A percentile compares a stretch with the other conserved stretches of the same genome.
Evolutionary conservation across 345 rosid species (phyloP).

Genomic region (Aethionema arabicum): DNA sequence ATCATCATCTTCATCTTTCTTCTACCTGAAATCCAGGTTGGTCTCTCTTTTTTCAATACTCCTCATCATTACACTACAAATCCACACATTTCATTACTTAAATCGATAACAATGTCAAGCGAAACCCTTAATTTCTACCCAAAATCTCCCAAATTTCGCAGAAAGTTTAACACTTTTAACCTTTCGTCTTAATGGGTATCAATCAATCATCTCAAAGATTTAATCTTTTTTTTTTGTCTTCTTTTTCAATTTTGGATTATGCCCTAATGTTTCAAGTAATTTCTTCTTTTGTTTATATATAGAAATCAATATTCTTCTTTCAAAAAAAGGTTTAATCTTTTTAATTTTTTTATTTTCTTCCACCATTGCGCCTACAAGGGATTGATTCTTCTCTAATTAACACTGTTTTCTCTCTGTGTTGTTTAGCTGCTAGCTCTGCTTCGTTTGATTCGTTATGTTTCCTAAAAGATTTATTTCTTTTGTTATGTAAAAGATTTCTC

Average conservation of each 20-base stretch:
- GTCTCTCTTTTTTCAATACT: slow-evolving; percentile 25
- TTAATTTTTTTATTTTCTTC: slow-evolving; percentile 33
- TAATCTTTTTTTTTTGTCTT: slow-evolving; percentile 32
- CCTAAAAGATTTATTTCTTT: slow-evolving; percentile 54
- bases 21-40: slow-evolving; percentile 43
- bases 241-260: slow-evolving; percentile 49
- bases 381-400: slow-evolving; percentile 70
- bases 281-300: slow-evolving; percentile 20
- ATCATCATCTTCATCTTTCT: slow-evolving; percentile 31
- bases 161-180: slow-evolving; percentile 31
- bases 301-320: slow-evolving; percentile 22
- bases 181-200: slow-evolving; percentile 58
- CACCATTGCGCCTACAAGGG: slow-evolving; percentile 51
- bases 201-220: slow-evolving; percentile 49
- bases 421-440: slow-evolving; percentile 26
- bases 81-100: slow-evolving; percentile 9
- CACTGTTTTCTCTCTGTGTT: slow-evolving; percentile 13
- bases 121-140: slow-evolving; percentile 22
- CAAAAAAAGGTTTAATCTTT: background rate
- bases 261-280: slow-evolving; percentile 57
- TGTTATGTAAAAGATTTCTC: slow-evolving; percentile 17
- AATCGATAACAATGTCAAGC: slow-evolving; percentile 1
- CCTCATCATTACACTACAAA: slow-evolving; percentile 27
- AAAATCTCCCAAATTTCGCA: slow-evolving; percentile 22
- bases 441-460: slow-evolving; percentile 27